These are phyloP conservation scores for Fusarium udum DNA, from an alignment of 2,329 filamentous ascomycete genomes.

Conservation along the genomic window DNA sequence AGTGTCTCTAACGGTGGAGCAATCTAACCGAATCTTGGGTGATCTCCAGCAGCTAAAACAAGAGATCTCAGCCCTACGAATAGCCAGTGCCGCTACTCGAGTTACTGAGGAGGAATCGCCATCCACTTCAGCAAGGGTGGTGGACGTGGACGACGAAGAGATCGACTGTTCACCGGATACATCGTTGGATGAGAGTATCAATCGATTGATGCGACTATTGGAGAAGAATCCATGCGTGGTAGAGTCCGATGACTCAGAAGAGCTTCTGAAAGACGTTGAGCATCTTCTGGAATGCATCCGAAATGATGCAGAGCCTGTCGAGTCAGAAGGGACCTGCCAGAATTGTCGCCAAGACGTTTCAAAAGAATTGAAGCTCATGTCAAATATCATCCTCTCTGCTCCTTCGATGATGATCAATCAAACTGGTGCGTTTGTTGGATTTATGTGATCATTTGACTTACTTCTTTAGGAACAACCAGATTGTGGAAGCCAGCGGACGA, in stretches of 20 bases:
- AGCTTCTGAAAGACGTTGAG: not conserved
- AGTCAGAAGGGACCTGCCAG: rapidly evolving
- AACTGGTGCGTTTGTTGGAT: rapidly evolving
- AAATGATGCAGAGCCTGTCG: rapidly evolving
- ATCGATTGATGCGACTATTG: not conserved
- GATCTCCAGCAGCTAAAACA: not conserved
- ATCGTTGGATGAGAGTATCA: not conserved
- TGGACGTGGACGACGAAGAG: not conserved
- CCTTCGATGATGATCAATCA: not conserved
- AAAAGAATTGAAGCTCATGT: not conserved
- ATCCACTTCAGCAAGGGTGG: no score
- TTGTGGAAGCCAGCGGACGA: rapidly evolving
- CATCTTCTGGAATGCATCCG: not conserved
- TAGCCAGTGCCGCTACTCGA: rapidly evolving
- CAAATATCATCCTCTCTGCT: not conserved
- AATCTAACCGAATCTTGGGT: not conserved
- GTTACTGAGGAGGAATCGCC: rapidly evolving
- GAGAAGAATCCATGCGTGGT: not conserved
- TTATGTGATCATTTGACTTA: rapidly evolving
- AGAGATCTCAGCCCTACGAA: rapidly evolving
- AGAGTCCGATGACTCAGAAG: not conserved
- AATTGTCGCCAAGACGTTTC: not conserved
- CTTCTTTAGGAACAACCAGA: rapidly evolving
- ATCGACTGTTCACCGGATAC: not conserved
- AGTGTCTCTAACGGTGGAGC: rapidly evolving